phyloP scores from a whole-genome alignment of 176 grass and related monocot species.

The Oryza glaberrima region DNA sequence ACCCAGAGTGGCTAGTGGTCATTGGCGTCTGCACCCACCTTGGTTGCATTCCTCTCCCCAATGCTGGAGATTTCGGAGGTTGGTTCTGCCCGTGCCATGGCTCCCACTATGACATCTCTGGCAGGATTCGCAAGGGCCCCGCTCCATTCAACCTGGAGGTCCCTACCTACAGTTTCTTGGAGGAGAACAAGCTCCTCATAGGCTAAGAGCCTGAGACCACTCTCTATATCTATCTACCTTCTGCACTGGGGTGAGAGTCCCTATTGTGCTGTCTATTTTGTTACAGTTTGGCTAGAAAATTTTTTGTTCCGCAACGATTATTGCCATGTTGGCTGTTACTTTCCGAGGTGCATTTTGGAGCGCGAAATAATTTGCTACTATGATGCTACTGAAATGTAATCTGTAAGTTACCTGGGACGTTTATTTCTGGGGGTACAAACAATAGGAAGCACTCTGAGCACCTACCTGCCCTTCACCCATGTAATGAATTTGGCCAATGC shows the following conservation, averaged over 20 bases:
- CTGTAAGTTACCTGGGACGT: slow-evolving; percentile 33
- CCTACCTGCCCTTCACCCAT: background rate
- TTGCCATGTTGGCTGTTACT: slow-evolving; percentile 12
- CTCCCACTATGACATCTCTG: slow-evolving; percentile 84
- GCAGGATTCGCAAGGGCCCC: slow-evolving; percentile 89
- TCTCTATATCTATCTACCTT: slow-evolving; percentile 33
- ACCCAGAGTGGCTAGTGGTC: slow-evolving; percentile 91
- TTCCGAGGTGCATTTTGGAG: slow-evolving; percentile 35
- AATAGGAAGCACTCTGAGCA: slow-evolving; percentile 9
- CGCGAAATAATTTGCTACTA: slow-evolving; percentile 56
- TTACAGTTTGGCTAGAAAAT: slow-evolving; percentile 17
- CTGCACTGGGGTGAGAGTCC: slow-evolving; percentile 26
- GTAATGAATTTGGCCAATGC: slow-evolving; percentile 18
- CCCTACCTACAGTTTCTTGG: slow-evolving; percentile 80
- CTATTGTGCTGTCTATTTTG: slow-evolving; percentile 40
- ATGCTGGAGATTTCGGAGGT: slow-evolving; percentile 82
- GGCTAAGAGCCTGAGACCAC: slow-evolving; percentile 49
- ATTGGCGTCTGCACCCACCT: slow-evolving; percentile 89
- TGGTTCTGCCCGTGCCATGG: slow-evolving; percentile 97
- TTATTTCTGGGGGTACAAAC: slow-evolving; percentile 21
- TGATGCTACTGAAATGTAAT: slow-evolving; percentile 43
- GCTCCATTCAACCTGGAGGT: slow-evolving; percentile 88
- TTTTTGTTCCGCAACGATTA: slow-evolving; percentile 43
- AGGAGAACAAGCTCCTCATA: slow-evolving; percentile 82
- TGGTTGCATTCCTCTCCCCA: slow-evolving; percentile 86